Percentiles rank a stretch among this genome's conserved stretches.
Evolutionary conservation across 768 basidiomycete genomes (phyloP).

Genomic region (Lyophyllum shimeji): DNA sequence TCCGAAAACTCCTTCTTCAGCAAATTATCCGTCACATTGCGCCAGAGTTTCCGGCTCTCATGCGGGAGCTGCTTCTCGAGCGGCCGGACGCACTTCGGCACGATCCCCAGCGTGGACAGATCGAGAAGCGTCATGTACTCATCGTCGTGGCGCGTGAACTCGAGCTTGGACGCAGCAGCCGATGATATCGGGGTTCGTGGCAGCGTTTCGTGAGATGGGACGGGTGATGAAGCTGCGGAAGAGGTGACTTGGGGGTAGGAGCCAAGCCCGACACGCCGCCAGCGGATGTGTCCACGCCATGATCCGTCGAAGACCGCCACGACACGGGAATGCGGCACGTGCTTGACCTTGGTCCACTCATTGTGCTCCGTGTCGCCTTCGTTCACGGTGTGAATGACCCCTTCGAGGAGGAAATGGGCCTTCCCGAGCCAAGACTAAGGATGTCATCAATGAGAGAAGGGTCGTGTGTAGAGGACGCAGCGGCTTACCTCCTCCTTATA

Average conservation of each 20-base stretch:
- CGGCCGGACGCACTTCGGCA: slow-evolving; percentile 87
- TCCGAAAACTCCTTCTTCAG: slow-evolving; percentile 85
- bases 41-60: slow-evolving; percentile 91
- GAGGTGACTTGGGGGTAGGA: slow-evolving; percentile 41
- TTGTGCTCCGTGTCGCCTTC: slow-evolving; percentile 61
- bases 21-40: slow-evolving; percentile 72
- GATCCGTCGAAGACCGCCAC: slow-evolving; percentile 86
- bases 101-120: slow-evolving; percentile 60
- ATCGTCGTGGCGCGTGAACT: slow-evolving; percentile 39
- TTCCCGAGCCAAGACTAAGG: slow-evolving; percentile 83
- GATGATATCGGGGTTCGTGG: slow-evolving; percentile 33
- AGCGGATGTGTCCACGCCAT: slow-evolving; percentile 83
- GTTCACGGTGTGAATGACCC: slow-evolving; percentile 82
- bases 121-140: slow-evolving; percentile 77
- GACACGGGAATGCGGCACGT: slow-evolving; percentile 77
- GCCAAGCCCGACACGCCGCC: slow-evolving; percentile 58
- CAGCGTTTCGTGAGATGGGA: slow-evolving; percentile 44
- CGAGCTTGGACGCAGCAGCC: slow-evolving; percentile 43
- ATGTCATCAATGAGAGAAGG: background rate
- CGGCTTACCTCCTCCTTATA: slow-evolving; percentile 91
- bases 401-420: slow-evolving; percentile 83
- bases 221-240: slow-evolving; percentile 47
- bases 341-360: slow-evolving; percentile 85
- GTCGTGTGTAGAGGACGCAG: slow-evolving; percentile 1
- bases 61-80: slow-evolving; percentile 72